Conservation (phyloP, 257 asterid species). For the Pogostemon cablin region DNA sequence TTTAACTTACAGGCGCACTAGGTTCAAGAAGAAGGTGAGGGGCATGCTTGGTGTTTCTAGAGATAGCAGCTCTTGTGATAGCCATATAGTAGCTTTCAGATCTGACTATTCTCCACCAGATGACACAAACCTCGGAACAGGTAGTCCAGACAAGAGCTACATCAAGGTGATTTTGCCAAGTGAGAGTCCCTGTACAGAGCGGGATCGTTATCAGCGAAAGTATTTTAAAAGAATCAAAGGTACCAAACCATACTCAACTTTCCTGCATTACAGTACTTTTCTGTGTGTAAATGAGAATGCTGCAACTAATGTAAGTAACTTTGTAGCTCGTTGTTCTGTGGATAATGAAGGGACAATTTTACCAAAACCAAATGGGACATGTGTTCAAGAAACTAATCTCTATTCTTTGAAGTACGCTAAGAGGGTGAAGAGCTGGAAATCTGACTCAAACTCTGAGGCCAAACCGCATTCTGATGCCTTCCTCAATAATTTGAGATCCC, state of each 20-base stretch:
- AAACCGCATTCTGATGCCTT: constrained; percentile 34
- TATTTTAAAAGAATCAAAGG: constrained; percentile 50
- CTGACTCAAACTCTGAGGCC: constrained; percentile 32
- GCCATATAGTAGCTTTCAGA: constrained; percentile 28
- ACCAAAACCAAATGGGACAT: constrained; percentile 33
- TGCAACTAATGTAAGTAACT: constrained; percentile 32
- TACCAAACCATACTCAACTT: constrained; percentile 31
- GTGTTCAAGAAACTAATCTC: constrained; percentile 30
- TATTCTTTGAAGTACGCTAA: constrained; percentile 41
- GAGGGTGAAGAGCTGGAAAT: constrained; percentile 42
- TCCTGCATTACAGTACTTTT: constrained; percentile 22
- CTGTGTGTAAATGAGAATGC: constrained; percentile 32
- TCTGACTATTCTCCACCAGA: constrained; percentile 37
- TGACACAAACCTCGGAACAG: constrained; percentile 22
- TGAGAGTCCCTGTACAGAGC: constrained; percentile 36
- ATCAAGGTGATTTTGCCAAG: constrained; percentile 32
- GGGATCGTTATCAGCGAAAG: constrained; percentile 47
- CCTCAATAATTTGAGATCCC: constrained; percentile 31
- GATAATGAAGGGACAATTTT: constrained; percentile 31
- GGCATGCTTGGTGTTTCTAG: constrained; percentile 34
- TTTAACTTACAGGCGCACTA: constrained; percentile 41
- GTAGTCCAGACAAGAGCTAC: constrained; percentile 32
- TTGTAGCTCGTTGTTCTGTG: constrained; percentile 23
- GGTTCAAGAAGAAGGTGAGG: constrained; percentile 45
- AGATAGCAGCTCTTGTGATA: constrained; percentile 35